Evolutionary conservation across 2,329 filamentous ascomycete genomes (phyloP).

Genomic region (Pestalotiopsis sp.): DNA sequence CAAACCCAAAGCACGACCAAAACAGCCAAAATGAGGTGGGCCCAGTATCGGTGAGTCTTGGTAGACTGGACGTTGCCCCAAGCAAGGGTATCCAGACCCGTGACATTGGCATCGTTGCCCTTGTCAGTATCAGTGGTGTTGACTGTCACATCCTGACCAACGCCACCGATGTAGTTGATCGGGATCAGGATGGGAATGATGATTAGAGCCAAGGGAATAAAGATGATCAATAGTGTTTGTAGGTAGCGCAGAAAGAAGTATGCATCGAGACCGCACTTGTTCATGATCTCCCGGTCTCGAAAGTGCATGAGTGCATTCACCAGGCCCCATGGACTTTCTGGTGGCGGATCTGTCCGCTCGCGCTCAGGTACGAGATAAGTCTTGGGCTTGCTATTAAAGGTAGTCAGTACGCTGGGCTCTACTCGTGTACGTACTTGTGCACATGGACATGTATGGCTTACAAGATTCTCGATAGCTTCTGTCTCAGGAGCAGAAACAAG

Average conservation of each 20-base stretch:
- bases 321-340: conserved; percentile 52
- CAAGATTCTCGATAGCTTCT: conserved; percentile 82
- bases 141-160: conserved; percentile 51
- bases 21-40: conserved; percentile 79
- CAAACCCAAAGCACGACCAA: conserved; percentile 81
- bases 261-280: conserved; percentile 92
- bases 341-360: conserved; percentile 77
- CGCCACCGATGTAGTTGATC: conserved; percentile 74
- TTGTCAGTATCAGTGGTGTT: conserved; percentile 31
- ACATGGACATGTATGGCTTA: conserved; percentile 41
- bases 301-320: conserved; percentile 64
- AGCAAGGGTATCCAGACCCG: conserved; percentile 77
- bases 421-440: background rate
- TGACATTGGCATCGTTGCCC: conserved; percentile 33
- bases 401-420: background rate
- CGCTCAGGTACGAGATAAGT: conserved; percentile 85
- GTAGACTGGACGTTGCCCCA: conserved; percentile 79
- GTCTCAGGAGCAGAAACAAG: conserved; percentile 74
- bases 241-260: conserved; percentile 85
- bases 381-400: conserved; percentile 66
- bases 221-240: conserved; percentile 84
- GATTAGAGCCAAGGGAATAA: conserved; percentile 75
- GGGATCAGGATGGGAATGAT: conserved; percentile 85
- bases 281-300: conserved; percentile 79
- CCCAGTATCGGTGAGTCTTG: conserved; percentile 74